A percentile compares a stretch with the other conserved stretches of the same genome.
Evolutionary conservation across 169 alveolate species (phyloP).

Genomic region (Plasmodium sp.): DNA sequence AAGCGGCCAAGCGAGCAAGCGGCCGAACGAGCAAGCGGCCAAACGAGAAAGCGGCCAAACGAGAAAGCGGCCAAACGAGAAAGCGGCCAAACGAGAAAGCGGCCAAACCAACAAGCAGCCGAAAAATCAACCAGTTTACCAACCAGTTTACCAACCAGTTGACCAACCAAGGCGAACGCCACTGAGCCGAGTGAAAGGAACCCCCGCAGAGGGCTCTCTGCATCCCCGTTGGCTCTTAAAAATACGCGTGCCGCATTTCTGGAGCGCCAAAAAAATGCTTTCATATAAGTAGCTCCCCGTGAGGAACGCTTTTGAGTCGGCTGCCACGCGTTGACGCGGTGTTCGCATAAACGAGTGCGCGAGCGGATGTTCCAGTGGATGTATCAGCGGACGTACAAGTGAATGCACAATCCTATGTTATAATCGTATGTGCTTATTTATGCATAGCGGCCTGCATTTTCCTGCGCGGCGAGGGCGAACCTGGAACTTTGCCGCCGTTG

Average conservation of each 20-base stretch:
- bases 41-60: neutral
- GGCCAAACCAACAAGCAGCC: neutral
- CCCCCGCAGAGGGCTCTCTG: neutral
- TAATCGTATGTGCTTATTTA: neutral
- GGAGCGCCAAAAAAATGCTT: neutral
- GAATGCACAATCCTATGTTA: neutral
- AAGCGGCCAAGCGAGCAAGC: neutral
- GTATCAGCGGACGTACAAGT: no score
- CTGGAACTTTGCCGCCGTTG: neutral
- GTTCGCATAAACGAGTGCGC: neutral
- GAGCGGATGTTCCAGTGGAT: no score
- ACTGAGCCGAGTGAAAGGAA: neutral
- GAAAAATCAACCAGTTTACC: neutral
- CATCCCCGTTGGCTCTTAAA: neutral
- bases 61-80: neutral
- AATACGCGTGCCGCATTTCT: neutral
- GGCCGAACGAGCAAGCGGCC: neutral
- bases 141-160: neutral
- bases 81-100: neutral
- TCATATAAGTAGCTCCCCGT: neutral
- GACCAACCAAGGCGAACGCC: neutral
- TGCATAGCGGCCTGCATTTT: neutral
- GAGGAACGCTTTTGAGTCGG: neutral
- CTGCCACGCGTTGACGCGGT: neutral
- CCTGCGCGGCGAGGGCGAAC: neutral